Conservation (phyloP, 148 eudicot species). For the Nyssa sinensis region DNA sequence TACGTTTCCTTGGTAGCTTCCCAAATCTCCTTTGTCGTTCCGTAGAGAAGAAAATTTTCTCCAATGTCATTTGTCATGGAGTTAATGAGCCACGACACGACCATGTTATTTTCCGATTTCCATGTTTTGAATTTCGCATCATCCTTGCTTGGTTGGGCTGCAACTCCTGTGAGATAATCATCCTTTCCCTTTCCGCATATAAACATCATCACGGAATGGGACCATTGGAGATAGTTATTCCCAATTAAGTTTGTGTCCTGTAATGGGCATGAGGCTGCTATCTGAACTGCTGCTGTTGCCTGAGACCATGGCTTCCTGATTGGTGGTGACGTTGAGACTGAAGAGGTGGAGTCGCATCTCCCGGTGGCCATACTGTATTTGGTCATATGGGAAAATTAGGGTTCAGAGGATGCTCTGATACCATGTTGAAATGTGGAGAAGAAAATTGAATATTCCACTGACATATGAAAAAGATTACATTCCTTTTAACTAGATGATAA, state of each 20-base stretch:
- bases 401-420: too few relatives aligned
- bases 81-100: conserved; percentile 13
- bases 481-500: too few relatives aligned
- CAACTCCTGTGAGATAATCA: conserved; percentile 6
- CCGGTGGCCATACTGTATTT: too few relatives aligned
- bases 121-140: background rate
- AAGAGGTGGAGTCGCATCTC: too few relatives aligned
- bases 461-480: too few relatives aligned
- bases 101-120: conserved; percentile 16
- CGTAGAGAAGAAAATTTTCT: background rate
- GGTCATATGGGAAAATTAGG: too few relatives aligned
- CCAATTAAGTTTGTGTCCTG: conserved; percentile 10
- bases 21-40: background rate
- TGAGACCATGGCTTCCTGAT: too few relatives aligned
- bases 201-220: conserved; percentile 11
- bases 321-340: too few relatives aligned
- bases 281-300: too few relatives aligned
- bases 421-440: too few relatives aligned
- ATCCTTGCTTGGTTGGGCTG: background rate
- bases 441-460: too few relatives aligned
- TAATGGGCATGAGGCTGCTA: too few relatives aligned
- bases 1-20: background rate
- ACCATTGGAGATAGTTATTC: conserved; percentile 15
- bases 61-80: background rate
- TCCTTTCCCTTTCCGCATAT: conserved; percentile 8